Percentiles rank a stretch among this genome's conserved stretches.
phyloP scores from a whole-genome alignment of 371 early-diverging fungal genomes.

The Mortierella sp. region DNA sequence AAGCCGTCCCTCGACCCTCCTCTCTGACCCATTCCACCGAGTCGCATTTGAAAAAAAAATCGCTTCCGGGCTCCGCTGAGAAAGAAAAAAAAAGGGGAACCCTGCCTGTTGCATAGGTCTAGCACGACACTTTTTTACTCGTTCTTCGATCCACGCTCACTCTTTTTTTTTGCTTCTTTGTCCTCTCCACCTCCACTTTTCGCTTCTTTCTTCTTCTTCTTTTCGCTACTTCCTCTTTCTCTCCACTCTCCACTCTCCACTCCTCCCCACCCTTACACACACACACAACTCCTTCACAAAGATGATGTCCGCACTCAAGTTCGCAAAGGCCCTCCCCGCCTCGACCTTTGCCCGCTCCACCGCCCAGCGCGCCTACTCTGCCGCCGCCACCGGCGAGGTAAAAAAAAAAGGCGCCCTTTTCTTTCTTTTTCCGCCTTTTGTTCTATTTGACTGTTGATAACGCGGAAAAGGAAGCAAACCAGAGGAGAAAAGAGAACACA shows the following conservation, averaged over 20 bases:
- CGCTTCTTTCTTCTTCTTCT: slow-evolving; percentile 16
- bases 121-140: not conserved
- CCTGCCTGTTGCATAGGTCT: not conserved
- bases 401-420: not conserved
- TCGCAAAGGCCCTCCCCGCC: slow-evolving; percentile 45
- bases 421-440: too few relatives aligned
- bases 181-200: not conserved
- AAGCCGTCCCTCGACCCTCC: slow-evolving; percentile 5
- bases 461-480: too few relatives aligned
- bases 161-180: not conserved
- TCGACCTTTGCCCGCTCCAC: slow-evolving; percentile 36
- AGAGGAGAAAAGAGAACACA: not conserved
- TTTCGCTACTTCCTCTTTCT: slow-evolving; percentile 13
- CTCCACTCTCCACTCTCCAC: slow-evolving; percentile 12
- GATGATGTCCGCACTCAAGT: slow-evolving; percentile 48
- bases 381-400: slow-evolving; percentile 56
- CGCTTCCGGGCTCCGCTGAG: slow-evolving; percentile 19
- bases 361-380: slow-evolving; percentile 49
- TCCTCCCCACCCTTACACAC: not conserved
- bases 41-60: slow-evolving; percentile 41
- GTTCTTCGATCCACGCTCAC: not conserved
- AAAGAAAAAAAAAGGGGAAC: not conserved
- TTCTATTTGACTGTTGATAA: not conserved
- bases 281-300: not conserved
- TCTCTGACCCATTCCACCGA: slow-evolving; percentile 48